Percentiles rank a stretch among this genome's conserved stretches.
These are phyloP conservation scores for Beverwykella pulmonaria DNA, from an alignment of 495 filamentous ascomycete species.

Conservation along the genomic window DNA sequence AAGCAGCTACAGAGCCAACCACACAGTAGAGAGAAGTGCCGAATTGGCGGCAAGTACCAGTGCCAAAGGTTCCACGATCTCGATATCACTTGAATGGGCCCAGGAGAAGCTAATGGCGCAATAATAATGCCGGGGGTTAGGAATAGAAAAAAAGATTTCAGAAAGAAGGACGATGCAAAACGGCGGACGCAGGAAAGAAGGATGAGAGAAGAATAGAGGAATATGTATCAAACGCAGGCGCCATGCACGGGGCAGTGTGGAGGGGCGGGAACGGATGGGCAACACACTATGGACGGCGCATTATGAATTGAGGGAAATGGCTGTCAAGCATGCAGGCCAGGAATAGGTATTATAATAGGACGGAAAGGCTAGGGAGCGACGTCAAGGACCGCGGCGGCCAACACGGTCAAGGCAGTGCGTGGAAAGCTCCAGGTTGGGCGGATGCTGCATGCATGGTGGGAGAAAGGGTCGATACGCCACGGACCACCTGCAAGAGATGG, in stretches of 20 bases:
- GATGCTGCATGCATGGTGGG: slow-evolving; percentile 22
- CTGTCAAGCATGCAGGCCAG: slow-evolving; percentile 29
- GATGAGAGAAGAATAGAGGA: slow-evolving; percentile 18
- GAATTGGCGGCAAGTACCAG: no score
- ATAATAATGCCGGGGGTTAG: no score
- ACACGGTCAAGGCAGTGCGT: neutral
- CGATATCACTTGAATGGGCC: no score
- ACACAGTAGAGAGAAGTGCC: no score
- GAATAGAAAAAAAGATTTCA: slow-evolving; percentile 7
- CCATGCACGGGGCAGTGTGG: slow-evolving; percentile 11
- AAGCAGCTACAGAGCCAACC: slow-evolving; percentile 10
- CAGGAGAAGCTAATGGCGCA: no score
- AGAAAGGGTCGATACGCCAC: slow-evolving; percentile 25
- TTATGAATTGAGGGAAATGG: slow-evolving; percentile 30
- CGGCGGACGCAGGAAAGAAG: slow-evolving; percentile 13
- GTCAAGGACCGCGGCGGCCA: slow-evolving; percentile 1
- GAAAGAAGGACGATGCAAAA: slow-evolving; percentile 23
- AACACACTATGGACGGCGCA: slow-evolving; percentile 24
- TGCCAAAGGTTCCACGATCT: no score
- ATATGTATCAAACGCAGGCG: slow-evolving; percentile 26
- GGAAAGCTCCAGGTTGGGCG: neutral
- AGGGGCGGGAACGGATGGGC: slow-evolving; percentile 3
- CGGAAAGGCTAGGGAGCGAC: slow-evolving; percentile 17
- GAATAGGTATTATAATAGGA: slow-evolving; percentile 34
- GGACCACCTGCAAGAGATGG: slow-evolving; percentile 27